Base-by-base conservation (phyloP, 345 rosid species). In the Stellera chamaejasme region DNA sequence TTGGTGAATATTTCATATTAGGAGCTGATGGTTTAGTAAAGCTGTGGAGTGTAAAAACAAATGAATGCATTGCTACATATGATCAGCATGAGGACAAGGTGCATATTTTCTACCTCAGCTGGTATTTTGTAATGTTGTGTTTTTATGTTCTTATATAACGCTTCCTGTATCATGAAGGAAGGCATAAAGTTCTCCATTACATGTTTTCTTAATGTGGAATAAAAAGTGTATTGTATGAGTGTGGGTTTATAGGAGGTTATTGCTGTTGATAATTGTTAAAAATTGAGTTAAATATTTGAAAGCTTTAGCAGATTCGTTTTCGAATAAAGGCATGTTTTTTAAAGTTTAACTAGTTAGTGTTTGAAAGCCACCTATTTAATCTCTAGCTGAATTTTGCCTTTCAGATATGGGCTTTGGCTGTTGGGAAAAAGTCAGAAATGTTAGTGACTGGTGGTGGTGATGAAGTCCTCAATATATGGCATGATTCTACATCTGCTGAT, bases 61-160 rank as follows among this genome's bases (percentile, higher is more conserved):
- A 81, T 60, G 99, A 92, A 70, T 93, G 97, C 71, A 62, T 87
- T 56, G 86, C 96, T 66, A 86, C 99, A 56, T 89, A 86, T 69
- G 97, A 89, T 78, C 81, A 84, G 65, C 97, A 93, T 26, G 94
- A 89, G 69, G 91, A 88, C 69, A 93, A 93, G 99, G 97, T 93
- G 49, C 53, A 61, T 48, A 54, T 56, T 32, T 32, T 32, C 39
- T 32, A 32, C 3, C 39, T 32, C 39, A 4, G 5, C 39, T 15
- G 26, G 52, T 14, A 15, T 2, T 13, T 32, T 5, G 9, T 32
- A 32, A 32, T 32, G 39, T 32, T 32, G 5, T 32, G 7, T 32
- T 32, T 5, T 32, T 32, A 8, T 32, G 39, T 32, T 32, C 5
- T 32, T 32, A 5, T 32, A 32, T 32, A 32, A 32, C 3, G 39